phyloP scores from a whole-genome alignment of 169 alveolate genomes.

The Fabrea salina region DNA sequence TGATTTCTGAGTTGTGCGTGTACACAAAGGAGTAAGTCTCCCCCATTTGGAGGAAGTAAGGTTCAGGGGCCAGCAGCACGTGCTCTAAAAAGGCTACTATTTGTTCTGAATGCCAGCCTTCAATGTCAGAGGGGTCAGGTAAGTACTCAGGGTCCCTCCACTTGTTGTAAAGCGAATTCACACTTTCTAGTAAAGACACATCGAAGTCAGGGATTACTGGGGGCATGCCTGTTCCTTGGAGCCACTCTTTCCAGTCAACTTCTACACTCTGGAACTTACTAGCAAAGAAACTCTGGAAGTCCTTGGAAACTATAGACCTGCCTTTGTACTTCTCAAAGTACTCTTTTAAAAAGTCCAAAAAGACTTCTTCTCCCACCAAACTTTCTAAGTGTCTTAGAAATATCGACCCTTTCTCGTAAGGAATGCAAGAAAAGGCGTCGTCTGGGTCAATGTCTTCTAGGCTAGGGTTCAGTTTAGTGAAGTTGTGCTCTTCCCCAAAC shows the following conservation, averaged over 20 bases:
- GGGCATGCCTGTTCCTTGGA: slow-evolving; percentile 43
- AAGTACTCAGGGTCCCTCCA: slow-evolving; percentile 34
- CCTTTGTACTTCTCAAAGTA: slow-evolving; percentile 50
- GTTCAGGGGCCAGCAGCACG: neutral
- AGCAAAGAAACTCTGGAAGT: slow-evolving; percentile 39
- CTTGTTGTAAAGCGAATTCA: neutral
- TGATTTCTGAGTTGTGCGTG: slow-evolving; percentile 35
- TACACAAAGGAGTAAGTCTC: slow-evolving; percentile 16
- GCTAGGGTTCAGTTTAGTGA: slow-evolving; percentile 70
- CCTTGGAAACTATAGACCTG: slow-evolving; percentile 42
- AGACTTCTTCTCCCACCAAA: slow-evolving; percentile 61
- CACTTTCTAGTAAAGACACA: slow-evolving; percentile 27
- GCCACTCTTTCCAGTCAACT: slow-evolving; percentile 54
- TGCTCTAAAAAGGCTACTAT: slow-evolving; percentile 32
- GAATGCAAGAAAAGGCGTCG: slow-evolving; percentile 74
- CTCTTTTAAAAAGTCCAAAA: slow-evolving; percentile 51
- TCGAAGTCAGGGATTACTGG: slow-evolving; percentile 31
- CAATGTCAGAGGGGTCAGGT: slow-evolving; percentile 11
- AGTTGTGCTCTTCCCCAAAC: slow-evolving; percentile 54
- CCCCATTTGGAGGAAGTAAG: slow-evolving; percentile 1
- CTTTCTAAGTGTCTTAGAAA: slow-evolving; percentile 52
- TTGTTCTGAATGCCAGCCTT: slow-evolving; percentile 31
- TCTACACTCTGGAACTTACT: slow-evolving; percentile 2
- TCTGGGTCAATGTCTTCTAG: slow-evolving; percentile 78
- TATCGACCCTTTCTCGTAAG: slow-evolving; percentile 79